Percentiles rank a stretch among this genome's conserved stretches.
phyloP scores from a whole-genome alignment of 441 rosid species.

The Sinapis alba region DNA sequence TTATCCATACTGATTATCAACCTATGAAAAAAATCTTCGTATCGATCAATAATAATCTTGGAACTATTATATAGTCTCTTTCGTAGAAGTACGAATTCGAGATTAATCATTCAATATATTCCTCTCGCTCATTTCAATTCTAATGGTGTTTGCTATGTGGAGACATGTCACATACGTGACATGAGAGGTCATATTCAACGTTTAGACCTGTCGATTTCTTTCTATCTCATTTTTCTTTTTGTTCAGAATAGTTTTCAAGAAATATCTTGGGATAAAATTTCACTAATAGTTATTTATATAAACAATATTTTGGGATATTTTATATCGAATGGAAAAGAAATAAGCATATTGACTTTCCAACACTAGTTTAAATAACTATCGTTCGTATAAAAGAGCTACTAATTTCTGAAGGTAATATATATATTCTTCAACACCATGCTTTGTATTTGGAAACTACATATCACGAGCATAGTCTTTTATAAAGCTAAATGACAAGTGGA shows the following conservation, averaged over 20 bases:
- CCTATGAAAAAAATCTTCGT: not conserved
- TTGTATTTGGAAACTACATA: not conserved
- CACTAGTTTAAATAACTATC: not conserved
- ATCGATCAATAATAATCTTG: not conserved
- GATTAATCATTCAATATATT: constrained; percentile 25
- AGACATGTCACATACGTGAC: constrained; percentile 17
- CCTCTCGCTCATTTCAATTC: constrained; percentile 1
- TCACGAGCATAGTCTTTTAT: not conserved
- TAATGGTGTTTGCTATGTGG: constrained; percentile 14
- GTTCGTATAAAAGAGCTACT: not conserved
- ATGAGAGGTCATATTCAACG: constrained; percentile 27
- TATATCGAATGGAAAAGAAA: not conserved
- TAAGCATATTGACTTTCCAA: not conserved
- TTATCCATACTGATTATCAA: constrained; percentile 10
- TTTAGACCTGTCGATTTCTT: constrained; percentile 3
- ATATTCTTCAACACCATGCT: too few species aligned
- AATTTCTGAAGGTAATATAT: not conserved
- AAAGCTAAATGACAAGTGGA: not conserved
- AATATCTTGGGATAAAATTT: constrained; percentile 1
- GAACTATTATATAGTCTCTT: not conserved
- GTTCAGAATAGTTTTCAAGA: not conserved
- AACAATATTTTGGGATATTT: constrained; percentile 2
- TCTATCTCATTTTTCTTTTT: not conserved
- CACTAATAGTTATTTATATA: not conserved
- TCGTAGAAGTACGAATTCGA: not conserved